phyloP scores from a whole-genome alignment of 106 monocot species.

The Dactylorhiza incarnata region DNA sequence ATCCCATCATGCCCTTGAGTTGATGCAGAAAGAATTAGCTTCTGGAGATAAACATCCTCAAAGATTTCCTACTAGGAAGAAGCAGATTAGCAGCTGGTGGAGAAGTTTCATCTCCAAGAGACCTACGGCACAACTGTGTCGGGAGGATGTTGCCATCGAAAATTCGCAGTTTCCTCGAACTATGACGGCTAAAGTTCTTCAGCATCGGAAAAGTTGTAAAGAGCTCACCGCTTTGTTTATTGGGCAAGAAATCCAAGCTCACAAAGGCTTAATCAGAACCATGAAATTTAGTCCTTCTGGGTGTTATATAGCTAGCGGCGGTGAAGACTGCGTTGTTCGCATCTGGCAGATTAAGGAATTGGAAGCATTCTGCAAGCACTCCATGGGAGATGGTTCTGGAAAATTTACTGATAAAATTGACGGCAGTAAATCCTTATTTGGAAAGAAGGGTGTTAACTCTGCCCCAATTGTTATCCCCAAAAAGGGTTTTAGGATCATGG shows the following conservation, averaged over 20 bases:
- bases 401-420: constrained; percentile 20
- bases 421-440: constrained; percentile 15
- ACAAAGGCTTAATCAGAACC: constrained; percentile 51
- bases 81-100: constrained; percentile 44
- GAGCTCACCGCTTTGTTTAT: constrained; percentile 50
- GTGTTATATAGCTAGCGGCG: constrained; percentile 63
- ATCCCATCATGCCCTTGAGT: constrained; percentile 27
- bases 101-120: constrained; percentile 23
- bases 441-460: constrained; percentile 14
- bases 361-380: constrained; percentile 32
- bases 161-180: constrained; percentile 13
- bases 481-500: constrained; percentile 45
- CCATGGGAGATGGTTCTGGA: constrained; percentile 9
- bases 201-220: constrained; percentile 35
- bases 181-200: constrained; percentile 25
- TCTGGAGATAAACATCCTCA: constrained; percentile 7
- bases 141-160: constrained; percentile 15
- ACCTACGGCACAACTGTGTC: constrained; percentile 10
- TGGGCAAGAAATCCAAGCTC: constrained; percentile 71
- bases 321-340: constrained; percentile 68
- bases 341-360: constrained; percentile 67
- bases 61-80: constrained; percentile 13
- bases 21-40: constrained; percentile 22
- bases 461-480: constrained; percentile 51
- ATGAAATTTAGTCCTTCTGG: constrained; percentile 76